These are phyloP conservation scores for Rhodotorula diobovata DNA, from an alignment of 768 basidiomycete species.

Conservation along the genomic window DNA sequence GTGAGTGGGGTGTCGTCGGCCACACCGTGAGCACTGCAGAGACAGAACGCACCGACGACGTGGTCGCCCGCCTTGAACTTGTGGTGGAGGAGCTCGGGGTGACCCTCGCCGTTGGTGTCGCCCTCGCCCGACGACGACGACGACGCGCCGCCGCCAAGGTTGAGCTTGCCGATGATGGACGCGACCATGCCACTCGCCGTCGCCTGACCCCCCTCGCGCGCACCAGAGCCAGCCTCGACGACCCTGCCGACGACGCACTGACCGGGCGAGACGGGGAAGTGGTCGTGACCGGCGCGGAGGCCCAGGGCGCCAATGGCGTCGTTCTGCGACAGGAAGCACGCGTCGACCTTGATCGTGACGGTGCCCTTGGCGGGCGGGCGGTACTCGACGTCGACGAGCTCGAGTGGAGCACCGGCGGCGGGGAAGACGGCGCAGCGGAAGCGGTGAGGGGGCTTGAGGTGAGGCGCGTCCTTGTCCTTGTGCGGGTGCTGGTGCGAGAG, in stretches of 20 bases:
- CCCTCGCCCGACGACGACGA: too few relatives aligned
- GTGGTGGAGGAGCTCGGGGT: background rate
- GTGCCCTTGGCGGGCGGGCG: background rate
- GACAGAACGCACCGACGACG: slow-evolving; percentile 9
- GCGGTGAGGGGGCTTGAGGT: background rate
- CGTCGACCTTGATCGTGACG: background rate
- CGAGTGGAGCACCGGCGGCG: background rate
- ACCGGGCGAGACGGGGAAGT: slow-evolving; percentile 9
- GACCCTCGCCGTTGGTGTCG: background rate
- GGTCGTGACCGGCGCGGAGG: background rate
- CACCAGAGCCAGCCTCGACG: slow-evolving; percentile 6
- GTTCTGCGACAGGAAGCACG: background rate
- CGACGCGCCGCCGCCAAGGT: background rate
- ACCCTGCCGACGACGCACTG: slow-evolving; percentile 4
- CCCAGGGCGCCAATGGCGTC: background rate
- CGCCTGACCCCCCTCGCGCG: background rate
- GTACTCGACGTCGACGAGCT: slow-evolving; percentile 2
- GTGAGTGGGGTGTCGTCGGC: background rate
- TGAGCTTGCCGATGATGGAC: background rate
- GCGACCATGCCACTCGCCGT: background rate
- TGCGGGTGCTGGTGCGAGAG: too few relatives aligned
- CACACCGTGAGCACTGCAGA: background rate
- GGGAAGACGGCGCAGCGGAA: slow-evolving; percentile 5
- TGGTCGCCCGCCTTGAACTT: slow-evolving; percentile 18
- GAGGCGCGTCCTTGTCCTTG: too few relatives aligned